Conservation (phyloP, 805 yeast species). For the Saccharomyces kudriavzevii region DNA sequence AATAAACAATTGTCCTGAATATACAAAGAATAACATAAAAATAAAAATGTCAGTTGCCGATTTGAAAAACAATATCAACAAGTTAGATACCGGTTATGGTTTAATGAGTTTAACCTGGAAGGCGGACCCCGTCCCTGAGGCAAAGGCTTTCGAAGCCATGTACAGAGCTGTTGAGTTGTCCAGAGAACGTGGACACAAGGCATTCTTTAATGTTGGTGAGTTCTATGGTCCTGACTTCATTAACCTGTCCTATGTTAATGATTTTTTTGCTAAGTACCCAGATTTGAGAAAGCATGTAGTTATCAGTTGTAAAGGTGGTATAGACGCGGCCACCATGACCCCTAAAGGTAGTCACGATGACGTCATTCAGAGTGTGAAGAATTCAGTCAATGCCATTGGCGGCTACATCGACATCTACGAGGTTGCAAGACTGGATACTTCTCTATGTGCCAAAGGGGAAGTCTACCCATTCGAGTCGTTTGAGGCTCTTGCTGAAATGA, state of each 20-base stretch:
- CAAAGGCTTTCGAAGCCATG: constrained; percentile 46
- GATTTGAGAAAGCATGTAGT: constrained; percentile 47
- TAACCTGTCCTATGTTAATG: constrained; percentile 50
- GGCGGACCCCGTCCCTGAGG: constrained; percentile 46
- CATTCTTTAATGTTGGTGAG: constrained; percentile 65
- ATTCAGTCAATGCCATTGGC: constrained; percentile 34
- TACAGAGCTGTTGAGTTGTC: constrained; percentile 40
- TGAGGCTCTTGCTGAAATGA: constrained; percentile 45
- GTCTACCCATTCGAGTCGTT: constrained; percentile 45
- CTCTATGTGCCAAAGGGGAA: constrained; percentile 17
- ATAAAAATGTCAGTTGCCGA: constrained; percentile 16
- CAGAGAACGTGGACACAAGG: constrained; percentile 30
- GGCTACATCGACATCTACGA: constrained; percentile 55
- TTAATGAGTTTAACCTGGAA: constrained; percentile 77
- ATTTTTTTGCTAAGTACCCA: constrained; percentile 51
- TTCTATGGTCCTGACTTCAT: constrained; percentile 55
- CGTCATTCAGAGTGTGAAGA: constrained; percentile 42
- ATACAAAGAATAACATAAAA: neutral
- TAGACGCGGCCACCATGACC: constrained; percentile 28
- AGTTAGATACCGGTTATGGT: constrained; percentile 51
- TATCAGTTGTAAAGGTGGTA: constrained; percentile 63
- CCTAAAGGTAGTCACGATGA: constrained; percentile 48
- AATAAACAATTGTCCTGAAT: neutral
- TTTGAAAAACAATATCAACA: constrained; percentile 13
- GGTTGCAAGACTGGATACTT: constrained; percentile 59